Percentiles rank a stretch among this genome's conserved stretches.
Evolutionary conservation across 2,329 filamentous ascomycete species (phyloP).

Genomic region (Colletotrichum sidae): DNA sequence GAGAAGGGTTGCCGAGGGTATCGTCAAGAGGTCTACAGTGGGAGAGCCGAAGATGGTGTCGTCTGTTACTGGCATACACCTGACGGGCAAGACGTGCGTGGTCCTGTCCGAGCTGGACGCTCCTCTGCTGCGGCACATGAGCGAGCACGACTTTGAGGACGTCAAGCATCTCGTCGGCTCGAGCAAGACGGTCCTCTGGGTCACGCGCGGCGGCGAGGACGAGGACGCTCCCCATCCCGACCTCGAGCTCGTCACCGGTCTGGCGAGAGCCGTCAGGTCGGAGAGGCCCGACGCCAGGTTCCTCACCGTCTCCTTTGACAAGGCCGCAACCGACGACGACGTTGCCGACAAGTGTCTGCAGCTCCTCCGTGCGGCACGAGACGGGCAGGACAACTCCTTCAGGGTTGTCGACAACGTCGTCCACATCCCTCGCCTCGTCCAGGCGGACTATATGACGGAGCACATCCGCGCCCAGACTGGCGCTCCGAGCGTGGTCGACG

Average conservation of each 20-base stretch:
- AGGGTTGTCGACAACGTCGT: constrained; percentile 6
- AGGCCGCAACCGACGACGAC: constrained; percentile 3
- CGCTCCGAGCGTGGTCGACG: constrained; percentile 10
- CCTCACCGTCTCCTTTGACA: constrained; percentile 39
- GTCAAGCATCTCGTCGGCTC: constrained; percentile 40
- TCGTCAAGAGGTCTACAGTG: not conserved
- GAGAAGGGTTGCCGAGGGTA: not conserved
- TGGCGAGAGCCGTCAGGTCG: constrained; percentile 40
- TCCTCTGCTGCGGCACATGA: constrained; percentile 39
- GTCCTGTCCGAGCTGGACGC: constrained; percentile 40
- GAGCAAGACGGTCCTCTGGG: constrained; percentile 35
- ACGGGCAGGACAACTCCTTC: constrained; percentile 18
- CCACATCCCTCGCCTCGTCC: constrained; percentile 23
- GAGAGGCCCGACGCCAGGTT: constrained; percentile 39
- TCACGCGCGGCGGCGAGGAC: constrained; percentile 18
- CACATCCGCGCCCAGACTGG: constrained; percentile 37
- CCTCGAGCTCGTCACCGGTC: constrained; percentile 40
- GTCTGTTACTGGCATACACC: constrained; percentile 20
- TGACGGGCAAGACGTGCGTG: constrained; percentile 39
- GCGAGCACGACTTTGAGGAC: constrained; percentile 31
- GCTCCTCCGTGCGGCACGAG: not conserved
- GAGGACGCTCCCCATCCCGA: constrained; percentile 35
- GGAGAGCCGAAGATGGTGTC: constrained; percentile 1
- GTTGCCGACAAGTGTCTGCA: constrained; percentile 23
- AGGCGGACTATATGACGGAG: constrained; percentile 25